Base-by-base conservation (phyloP, 306 rosid species). In the Trifolium repens region DNA sequence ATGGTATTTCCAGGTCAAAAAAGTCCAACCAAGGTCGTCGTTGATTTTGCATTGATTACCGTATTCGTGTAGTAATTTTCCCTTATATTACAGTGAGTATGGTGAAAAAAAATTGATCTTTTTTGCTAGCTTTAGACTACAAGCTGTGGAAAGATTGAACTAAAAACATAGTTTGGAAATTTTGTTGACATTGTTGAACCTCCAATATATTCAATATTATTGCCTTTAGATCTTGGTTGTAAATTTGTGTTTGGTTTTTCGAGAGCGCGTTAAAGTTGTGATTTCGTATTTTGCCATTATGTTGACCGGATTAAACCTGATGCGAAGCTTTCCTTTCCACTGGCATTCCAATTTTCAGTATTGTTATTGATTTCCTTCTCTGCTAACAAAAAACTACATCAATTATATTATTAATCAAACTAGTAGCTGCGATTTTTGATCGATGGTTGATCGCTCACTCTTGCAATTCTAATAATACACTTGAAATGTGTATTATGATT, bases 11-110 rank as follows among this genome's bases (percentile, higher is more conserved):
- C 50, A 92, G 97, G 89, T 1, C 82, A 22, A 73, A 81, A 2
- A 88, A 88, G 81, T 91, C 89, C 1, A 91, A 93, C 84, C 92
- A 88, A 53, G 77, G 84, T 39, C 84, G 59, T 44, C 63, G 66
- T 64, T 82, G 80, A 63, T 70, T 12, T 62, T 22, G 53, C 61
- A 60, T 49, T 74, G 32, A 39, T 22, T 47, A 47, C 59, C 15
- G 32, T 16, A 49, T 46, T 37, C 30, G 1, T 67, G 73, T 42
- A 7, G 55, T 78, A 70, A 27, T 64, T 82, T 50, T 64, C 52
- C 75, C 52, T 5, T 66, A 40, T 61, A 49, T 77, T 84, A 59
- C 77, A 30, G 5, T 32, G 73, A 77, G 59, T 61, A 73, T 70
- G 49, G 67, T 60, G 35, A 74, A 60, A 61, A 61, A 70, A 22